Conservation (phyloP, 2,329 filamentous ascomycete genomes). For the Penicillium sp. region DNA sequence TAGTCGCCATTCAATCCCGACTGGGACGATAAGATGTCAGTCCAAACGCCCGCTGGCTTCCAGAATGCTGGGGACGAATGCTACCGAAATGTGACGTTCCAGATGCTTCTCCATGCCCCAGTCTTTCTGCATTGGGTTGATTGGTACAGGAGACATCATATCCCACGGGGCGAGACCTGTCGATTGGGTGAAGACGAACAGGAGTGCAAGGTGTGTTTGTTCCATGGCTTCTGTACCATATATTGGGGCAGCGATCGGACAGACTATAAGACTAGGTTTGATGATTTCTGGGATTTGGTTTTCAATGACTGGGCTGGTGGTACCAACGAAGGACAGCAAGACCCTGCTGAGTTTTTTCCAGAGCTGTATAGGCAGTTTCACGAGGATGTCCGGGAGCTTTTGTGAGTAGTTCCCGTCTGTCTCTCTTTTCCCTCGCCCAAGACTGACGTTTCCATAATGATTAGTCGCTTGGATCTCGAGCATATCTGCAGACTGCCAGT, state of each 20-base stretch:
- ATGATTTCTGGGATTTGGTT: neutral
- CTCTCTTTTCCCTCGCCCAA: neutral
- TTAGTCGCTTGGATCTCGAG: constrained; percentile 7
- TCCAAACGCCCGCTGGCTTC: constrained; percentile 5
- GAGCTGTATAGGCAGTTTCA: constrained; percentile 5
- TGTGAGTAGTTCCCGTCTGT: constrained; percentile 3
- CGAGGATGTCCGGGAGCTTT: neutral
- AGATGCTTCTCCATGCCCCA: constrained; percentile 27
- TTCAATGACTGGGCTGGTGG: constrained; percentile 3
- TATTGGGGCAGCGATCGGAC: constrained; percentile 18
- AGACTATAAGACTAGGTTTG: neutral
- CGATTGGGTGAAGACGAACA: neutral
- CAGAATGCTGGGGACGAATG: constrained; percentile 10
- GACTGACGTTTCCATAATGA: constrained; percentile 1
- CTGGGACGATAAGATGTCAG: neutral
- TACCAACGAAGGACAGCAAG: constrained; percentile 4
- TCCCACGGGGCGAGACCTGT: neutral
- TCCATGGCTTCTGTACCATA: constrained; percentile 10
- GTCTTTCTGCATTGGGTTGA: constrained; percentile 25
- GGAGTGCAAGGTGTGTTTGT: constrained; percentile 13
- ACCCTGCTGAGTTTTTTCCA: constrained; percentile 7
- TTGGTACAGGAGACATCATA: constrained; percentile 8
- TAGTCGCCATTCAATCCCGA: neutral
- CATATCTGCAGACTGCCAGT: constrained; percentile 1
- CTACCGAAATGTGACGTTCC: constrained; percentile 29